These are phyloP conservation scores for Fusarium sacchari DNA, from an alignment of 2,329 filamentous ascomycete species.

Conservation along the genomic window DNA sequence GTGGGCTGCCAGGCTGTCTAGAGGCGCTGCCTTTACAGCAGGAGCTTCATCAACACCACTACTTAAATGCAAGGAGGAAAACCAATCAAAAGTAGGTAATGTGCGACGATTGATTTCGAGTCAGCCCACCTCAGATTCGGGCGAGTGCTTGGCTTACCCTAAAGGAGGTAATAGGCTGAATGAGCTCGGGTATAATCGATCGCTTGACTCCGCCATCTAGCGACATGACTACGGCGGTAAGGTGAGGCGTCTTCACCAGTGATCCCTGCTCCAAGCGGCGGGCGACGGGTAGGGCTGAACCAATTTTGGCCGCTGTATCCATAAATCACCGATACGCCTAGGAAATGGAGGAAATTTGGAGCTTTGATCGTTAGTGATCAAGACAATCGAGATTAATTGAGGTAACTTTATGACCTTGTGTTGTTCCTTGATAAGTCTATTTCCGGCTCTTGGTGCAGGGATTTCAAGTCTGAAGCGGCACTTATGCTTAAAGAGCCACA, in stretches of 20 bases:
- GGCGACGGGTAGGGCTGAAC: not conserved
- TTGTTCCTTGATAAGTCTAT: fast-evolving
- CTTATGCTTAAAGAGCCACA: not conserved
- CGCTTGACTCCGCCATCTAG: too few relatives aligned
- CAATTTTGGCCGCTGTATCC: fast-evolving
- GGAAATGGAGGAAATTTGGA: not conserved
- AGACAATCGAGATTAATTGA: fast-evolving
- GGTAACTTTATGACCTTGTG: too few relatives aligned
- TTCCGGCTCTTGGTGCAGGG: too few relatives aligned
- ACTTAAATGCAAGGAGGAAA: fast-evolving
- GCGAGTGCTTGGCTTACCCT: too few relatives aligned
- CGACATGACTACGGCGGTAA: too few relatives aligned
- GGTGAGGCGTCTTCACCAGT: too few relatives aligned
- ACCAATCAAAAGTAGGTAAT: not conserved
- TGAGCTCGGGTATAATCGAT: too few relatives aligned
- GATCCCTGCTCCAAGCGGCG: not conserved
- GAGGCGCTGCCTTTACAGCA: not conserved
- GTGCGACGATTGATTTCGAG: fast-evolving
- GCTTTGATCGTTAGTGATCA: not conserved
- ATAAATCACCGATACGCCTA: not conserved
- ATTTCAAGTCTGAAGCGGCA: not conserved
- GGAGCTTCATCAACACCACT: fast-evolving
- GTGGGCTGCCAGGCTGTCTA: not conserved
- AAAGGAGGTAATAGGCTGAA: too few relatives aligned
- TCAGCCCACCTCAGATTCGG: too few relatives aligned